Evolutionary conservation across 2,329 filamentous ascomycete species (phyloP), one percentile per base, ranked within the genome.

Genomic region (Monosporascus sp.): DNA sequence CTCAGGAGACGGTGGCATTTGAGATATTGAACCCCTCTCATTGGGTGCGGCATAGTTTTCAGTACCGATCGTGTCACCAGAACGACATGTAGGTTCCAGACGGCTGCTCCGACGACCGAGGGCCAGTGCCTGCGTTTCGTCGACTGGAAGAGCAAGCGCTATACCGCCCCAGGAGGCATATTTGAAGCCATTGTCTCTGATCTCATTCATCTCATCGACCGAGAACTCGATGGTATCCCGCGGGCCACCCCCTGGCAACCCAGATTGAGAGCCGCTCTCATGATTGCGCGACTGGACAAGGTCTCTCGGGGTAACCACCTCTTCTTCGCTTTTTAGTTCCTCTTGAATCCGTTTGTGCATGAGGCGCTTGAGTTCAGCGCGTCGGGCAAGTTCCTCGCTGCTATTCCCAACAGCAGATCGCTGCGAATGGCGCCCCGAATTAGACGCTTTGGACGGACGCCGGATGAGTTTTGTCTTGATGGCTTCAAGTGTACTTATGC

Each of bases 331-430:
- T 46, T 77, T 73, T 3, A 85, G 69, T 59, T 84, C 81, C 44
- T 82, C 75, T 56, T 79, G 78, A n/a, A 84, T 84, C 56, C 80
- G 74, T 58, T 76, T 78, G 48, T 78, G 76, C 65, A 80, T 77
- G 8, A 84, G 68, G 20, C 80, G 74, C 58, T 74, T 79, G 51
- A 85, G 65, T 58, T 84, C 81, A 28, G 79, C 80, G 58, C 80
- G 74, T 28, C 80, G 73, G 50, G 79, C 76, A 44, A 81, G 61
- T 57, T 81, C 78, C 56, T 81, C 79, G 24, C 80, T 71, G 47
- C 75, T 80, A 48, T 71, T 73, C 14, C 76, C 74, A 6, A 46
- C 22, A 35, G 75, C 66, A 17, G 73, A 73, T 4, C 69, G 68
- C 37, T 68, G 72, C 2, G 74, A 73, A 37, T 69, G 70, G 31